phyloP scores from a whole-genome alignment of 352 stramenopile species.

The Pythium aristosporum region DNA sequence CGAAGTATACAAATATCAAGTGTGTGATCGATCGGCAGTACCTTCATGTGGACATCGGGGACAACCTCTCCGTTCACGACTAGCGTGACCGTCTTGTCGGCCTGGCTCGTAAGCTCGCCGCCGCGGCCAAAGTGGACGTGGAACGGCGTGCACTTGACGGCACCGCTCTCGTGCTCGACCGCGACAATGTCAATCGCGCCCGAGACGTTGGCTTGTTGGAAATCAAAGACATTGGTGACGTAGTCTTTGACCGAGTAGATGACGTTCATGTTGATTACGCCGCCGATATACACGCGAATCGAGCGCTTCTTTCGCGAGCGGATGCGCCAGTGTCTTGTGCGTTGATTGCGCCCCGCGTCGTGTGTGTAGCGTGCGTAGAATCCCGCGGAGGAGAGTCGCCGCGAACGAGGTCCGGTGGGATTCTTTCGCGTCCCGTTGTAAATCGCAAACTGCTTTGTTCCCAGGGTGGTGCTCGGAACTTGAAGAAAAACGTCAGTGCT shows the following conservation, averaged over 20 bases:
- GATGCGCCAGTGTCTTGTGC: background rate
- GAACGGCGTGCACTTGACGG: constrained; percentile 69
- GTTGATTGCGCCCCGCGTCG: no score
- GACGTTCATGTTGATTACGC: constrained; percentile 60
- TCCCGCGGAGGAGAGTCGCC: background rate
- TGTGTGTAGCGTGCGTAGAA: background rate
- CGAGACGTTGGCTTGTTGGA: constrained; percentile 54
- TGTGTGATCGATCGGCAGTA: constrained; percentile 11
- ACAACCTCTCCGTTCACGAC: constrained; percentile 52
- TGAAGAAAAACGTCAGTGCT: constrained; percentile 25
- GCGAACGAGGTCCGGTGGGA: background rate
- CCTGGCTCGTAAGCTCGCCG: constrained; percentile 37
- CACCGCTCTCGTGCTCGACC: constrained; percentile 69
- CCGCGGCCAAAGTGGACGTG: constrained; percentile 77
- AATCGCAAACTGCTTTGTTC: background rate
- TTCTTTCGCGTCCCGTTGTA: background rate
- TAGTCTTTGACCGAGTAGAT: constrained; percentile 88
- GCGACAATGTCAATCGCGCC: constrained; percentile 85
- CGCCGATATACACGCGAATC: background rate
- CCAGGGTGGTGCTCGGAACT: background rate
- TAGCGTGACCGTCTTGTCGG: constrained; percentile 22
- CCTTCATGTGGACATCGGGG: constrained; percentile 71
- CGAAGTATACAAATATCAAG: background rate
- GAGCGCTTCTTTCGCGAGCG: constrained; percentile 5
- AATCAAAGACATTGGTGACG: constrained; percentile 78